phyloP scores from a whole-genome alignment of 352 stramenopile genomes.

The Pythium inflatum region DNA sequence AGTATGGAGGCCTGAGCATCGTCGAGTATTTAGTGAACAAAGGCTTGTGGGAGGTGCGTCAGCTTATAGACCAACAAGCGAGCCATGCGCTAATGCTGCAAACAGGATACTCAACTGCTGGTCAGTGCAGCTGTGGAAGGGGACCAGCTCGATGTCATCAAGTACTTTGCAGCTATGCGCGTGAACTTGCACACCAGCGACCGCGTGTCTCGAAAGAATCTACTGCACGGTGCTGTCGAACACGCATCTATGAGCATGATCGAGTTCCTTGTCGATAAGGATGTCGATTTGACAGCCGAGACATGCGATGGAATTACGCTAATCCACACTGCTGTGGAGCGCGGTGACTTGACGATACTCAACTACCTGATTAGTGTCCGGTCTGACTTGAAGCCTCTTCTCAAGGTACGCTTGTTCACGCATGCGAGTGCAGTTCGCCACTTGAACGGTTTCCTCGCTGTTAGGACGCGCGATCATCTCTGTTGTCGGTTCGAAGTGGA shows the following conservation, averaged over 20 bases:
- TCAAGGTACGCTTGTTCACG: background rate
- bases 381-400: background rate
- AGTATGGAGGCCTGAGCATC: background rate
- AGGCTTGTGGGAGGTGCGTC: conserved; percentile 12
- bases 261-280: conserved; percentile 7
- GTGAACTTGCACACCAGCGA: conserved; percentile 20
- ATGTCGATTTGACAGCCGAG: background rate
- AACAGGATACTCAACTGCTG: conserved; percentile 15
- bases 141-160: conserved; percentile 11
- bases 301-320: conserved; percentile 7
- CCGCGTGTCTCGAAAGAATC: background rate
- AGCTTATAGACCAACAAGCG: background rate
- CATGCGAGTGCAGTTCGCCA: background rate
- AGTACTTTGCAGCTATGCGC: conserved; percentile 12
- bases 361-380: background rate
- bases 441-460: background rate
- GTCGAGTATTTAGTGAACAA: conserved; percentile 25
- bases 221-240: conserved; percentile 7
- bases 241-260: background rate
- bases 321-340: conserved; percentile 9
- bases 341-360: conserved; percentile 6
- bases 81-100: too few species aligned
- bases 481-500: conserved; percentile 8
- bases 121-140: conserved; percentile 20
- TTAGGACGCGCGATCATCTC: conserved; percentile 1